Conservation (phyloP, 2,329 filamentous ascomycete genomes). For the Pseudocercospora crystallina region DNA sequence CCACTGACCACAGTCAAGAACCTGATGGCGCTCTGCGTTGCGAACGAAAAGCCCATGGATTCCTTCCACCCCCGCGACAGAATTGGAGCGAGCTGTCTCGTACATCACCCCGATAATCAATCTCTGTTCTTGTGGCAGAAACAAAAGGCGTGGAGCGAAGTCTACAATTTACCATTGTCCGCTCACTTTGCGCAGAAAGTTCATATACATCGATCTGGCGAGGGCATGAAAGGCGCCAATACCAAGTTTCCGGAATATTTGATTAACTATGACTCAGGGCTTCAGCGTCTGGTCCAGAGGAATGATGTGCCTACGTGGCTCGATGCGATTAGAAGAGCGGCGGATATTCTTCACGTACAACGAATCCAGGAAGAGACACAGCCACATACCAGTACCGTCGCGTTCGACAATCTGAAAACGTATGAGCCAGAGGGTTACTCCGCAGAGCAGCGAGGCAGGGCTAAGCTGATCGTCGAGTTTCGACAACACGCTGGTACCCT, state of each 20-base stretch:
- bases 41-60: constrained; percentile 32
- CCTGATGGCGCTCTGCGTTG: constrained; percentile 27
- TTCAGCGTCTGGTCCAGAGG: neutral
- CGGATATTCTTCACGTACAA: constrained; percentile 6
- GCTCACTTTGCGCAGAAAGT: constrained; percentile 3
- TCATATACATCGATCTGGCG: too few relatives aligned
- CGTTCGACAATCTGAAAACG: constrained; percentile 14
- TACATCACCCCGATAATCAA: neutral
- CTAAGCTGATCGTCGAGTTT: constrained; percentile 33
- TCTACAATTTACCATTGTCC: constrained; percentile 18
- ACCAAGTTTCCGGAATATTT: neutral
- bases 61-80: constrained; percentile 25
- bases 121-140: neutral
- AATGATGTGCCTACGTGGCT: constrained; percentile 13
- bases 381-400: constrained; percentile 14
- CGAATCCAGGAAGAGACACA: neutral
- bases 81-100: constrained; percentile 14
- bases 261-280: neutral
- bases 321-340: constrained; percentile 12
- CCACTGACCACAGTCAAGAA: constrained; percentile 28
- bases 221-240: neutral
- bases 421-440: neutral
- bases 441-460: neutral
- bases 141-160: neutral
- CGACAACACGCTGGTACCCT: constrained; percentile 31